These are phyloP conservation scores for Trichosanthes truncata DNA, from an alignment of 306 rosid genomes.

Conservation along the genomic window DNA sequence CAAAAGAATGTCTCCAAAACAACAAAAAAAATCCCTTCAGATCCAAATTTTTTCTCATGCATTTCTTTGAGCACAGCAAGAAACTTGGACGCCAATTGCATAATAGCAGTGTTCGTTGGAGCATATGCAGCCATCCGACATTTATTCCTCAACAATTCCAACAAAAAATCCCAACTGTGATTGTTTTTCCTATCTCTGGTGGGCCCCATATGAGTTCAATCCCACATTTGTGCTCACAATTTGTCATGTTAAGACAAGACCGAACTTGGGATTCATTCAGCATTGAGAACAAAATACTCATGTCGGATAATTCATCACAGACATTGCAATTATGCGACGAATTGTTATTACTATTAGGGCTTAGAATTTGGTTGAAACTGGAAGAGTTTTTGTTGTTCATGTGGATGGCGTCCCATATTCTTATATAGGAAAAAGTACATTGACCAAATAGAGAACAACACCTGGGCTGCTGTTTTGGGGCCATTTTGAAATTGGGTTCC, in stretches of 20 bases:
- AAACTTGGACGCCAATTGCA: slow-evolving; percentile 42
- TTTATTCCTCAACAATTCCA: slow-evolving; percentile 27
- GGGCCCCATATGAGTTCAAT: slow-evolving; percentile 80
- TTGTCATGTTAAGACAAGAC: slow-evolving; percentile 31
- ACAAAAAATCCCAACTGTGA: slow-evolving; percentile 39
- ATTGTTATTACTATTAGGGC: slow-evolving; percentile 1
- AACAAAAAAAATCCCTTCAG: slow-evolving; percentile 16
- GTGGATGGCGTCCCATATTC: slow-evolving; percentile 50
- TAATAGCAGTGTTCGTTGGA: slow-evolving; percentile 66
- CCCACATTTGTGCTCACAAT: slow-evolving; percentile 18
- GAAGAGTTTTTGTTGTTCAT: slow-evolving; percentile 16
- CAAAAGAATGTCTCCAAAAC: slow-evolving; percentile 48
- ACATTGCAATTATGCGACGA: neutral
- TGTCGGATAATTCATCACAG: neutral
- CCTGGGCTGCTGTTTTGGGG: slow-evolving; percentile 14
- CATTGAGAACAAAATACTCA: slow-evolving; percentile 2
- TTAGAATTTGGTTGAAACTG: slow-evolving; percentile 23
- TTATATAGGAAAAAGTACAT: slow-evolving; percentile 24
- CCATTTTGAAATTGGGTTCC: slow-evolving; percentile 3
- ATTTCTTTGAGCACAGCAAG: slow-evolving; percentile 29
- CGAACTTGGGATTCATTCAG: slow-evolving; percentile 45
- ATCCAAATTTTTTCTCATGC: neutral
- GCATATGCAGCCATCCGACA: slow-evolving; percentile 55
- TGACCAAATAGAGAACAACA: slow-evolving; percentile 38
- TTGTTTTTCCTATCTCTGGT: slow-evolving; percentile 77